A percentile compares a stretch with the other conserved stretches of the same genome.
phyloP scores from a whole-genome alignment of 2,329 filamentous ascomycete genomes.

The Byssothecium circinans region DNA sequence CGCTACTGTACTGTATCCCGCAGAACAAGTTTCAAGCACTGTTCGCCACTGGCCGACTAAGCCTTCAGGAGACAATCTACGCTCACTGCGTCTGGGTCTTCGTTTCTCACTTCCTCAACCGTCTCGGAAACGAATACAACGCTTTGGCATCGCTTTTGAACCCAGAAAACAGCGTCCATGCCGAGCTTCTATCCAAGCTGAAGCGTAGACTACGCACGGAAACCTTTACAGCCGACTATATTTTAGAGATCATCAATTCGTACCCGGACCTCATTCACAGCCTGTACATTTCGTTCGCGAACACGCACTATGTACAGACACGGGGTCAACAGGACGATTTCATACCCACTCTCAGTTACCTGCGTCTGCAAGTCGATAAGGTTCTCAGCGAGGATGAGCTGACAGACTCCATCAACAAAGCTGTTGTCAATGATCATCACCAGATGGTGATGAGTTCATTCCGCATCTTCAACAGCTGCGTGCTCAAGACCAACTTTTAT shows the following conservation, averaged over 20 bases:
- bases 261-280: constrained; percentile 86
- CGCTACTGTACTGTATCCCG: constrained; percentile 93
- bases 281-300: constrained; percentile 89
- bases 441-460: constrained; percentile 98
- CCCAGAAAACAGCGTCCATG: constrained; percentile 77
- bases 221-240: constrained; percentile 98
- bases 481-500: constrained; percentile 97
- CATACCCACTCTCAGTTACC: constrained; percentile 69
- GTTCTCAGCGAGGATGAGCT: constrained; percentile 48
- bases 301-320: constrained; percentile 75
- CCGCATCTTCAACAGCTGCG: constrained; percentile 88
- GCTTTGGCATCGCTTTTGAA: constrained; percentile 83
- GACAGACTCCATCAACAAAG: constrained; percentile 44
- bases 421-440: constrained; percentile 78
- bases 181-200: constrained; percentile 85
- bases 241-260: constrained; percentile 91
- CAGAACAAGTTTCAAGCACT: constrained; percentile 94
- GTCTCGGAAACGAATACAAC: constrained; percentile 86
- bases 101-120: constrained; percentile 96
- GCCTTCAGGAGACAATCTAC: constrained; percentile 95
- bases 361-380: constrained; percentile 67
- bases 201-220: constrained; percentile 94
- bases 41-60: constrained; percentile 83
- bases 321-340: constrained; percentile 67
- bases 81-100: constrained; percentile 98